Evolutionary conservation across 1,284 basidiomycete species (phyloP).

Genomic region (Erythrobasidium hasegawianum): DNA sequence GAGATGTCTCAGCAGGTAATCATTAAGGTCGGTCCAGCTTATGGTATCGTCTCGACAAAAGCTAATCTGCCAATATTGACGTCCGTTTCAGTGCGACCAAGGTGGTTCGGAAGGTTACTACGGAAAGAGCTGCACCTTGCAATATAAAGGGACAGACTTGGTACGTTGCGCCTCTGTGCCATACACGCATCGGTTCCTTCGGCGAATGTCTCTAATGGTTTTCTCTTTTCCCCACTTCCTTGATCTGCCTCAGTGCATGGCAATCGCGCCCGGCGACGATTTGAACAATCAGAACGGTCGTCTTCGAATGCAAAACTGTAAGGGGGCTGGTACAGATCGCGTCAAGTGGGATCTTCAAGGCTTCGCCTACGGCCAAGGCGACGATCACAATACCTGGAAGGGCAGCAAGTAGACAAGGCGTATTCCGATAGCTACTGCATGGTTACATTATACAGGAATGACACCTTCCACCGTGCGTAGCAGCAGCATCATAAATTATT

Average conservation of each 20-base stretch:
- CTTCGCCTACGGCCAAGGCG: constrained; percentile 55
- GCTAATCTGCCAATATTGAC: not conserved
- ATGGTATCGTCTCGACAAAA: not conserved
- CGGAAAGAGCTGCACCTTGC: not conserved
- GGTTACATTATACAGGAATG: no score
- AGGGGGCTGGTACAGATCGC: constrained; percentile 88
- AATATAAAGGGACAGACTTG: not conserved
- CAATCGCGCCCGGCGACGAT: not conserved
- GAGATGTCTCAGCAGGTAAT: constrained; percentile 2
- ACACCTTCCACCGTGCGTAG: no score
- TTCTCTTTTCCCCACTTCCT: no score
- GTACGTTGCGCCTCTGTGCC: not conserved
- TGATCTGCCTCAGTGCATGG: no score
- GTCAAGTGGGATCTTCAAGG: constrained; percentile 96
- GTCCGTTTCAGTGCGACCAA: not conserved
- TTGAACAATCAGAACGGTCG: not conserved
- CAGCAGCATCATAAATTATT: no score
- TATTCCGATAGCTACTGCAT: no score
- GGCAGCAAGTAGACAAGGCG: no score
- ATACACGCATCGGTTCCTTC: no score
- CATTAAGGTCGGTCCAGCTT: not conserved
- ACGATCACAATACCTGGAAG: no score
- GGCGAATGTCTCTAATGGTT: no score
- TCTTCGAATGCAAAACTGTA: not conserved
- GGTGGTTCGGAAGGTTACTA: not conserved